Evolutionary conservation across 2,329 filamentous ascomycete species (phyloP).

Genomic region (Emydomyces testavorans): DNA sequence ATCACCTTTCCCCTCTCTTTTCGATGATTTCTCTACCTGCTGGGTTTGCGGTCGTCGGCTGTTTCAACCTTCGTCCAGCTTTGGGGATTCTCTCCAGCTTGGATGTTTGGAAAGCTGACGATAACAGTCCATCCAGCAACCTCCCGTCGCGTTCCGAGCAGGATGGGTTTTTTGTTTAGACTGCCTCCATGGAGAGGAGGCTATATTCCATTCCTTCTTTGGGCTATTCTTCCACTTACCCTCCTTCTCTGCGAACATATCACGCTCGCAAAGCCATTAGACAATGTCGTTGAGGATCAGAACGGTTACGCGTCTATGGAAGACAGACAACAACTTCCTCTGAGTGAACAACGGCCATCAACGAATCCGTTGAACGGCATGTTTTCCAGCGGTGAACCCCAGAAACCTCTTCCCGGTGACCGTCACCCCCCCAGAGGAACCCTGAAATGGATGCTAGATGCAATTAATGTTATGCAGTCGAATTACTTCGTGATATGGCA

Average conservation of each 20-base stretch:
- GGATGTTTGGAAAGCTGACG: not conserved
- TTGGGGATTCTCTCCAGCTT: not conserved
- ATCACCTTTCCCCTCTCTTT: not conserved
- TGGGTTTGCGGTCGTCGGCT: not conserved
- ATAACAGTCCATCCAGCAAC: not conserved
- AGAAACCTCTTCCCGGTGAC: conserved; percentile 19
- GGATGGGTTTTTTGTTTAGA: not conserved
- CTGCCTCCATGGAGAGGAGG: conserved; percentile 4
- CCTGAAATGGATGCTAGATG: conserved; percentile 42
- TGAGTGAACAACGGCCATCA: conserved; percentile 13
- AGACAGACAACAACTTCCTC: conserved; percentile 10
- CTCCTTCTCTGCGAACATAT: conserved; percentile 18
- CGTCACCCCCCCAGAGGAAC: conserved; percentile 18
- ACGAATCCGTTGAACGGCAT: conserved; percentile 11
- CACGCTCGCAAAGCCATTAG: conserved; percentile 21
- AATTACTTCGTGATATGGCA: conserved; percentile 65
- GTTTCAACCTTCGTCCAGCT: not conserved
- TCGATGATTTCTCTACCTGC: not conserved
- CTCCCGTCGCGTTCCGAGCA: not conserved
- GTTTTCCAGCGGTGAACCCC: conserved; percentile 14
- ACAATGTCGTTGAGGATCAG: conserved; percentile 16
- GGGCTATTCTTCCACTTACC: conserved; percentile 3
- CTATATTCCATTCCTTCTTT: conserved; percentile 5
- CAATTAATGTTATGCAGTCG: conserved; percentile 64
- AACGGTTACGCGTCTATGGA: conserved; percentile 17